These are phyloP conservation scores for Biscogniauxia mediterranea DNA, from an alignment of 2,329 filamentous ascomycete genomes.

Conservation along the genomic window DNA sequence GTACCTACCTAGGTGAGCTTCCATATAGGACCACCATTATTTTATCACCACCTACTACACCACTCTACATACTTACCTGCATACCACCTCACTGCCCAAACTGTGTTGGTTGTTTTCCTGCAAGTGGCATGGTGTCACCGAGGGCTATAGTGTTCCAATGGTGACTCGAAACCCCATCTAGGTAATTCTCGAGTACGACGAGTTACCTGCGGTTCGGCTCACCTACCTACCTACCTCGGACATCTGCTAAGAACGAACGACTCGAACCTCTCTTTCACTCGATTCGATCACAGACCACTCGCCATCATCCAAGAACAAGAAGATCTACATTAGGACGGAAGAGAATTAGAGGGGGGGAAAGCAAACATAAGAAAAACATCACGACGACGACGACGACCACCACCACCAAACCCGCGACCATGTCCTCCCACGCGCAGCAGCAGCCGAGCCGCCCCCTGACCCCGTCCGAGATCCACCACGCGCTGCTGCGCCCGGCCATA, in stretches of 20 bases:
- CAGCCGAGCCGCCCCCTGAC: conserved; percentile 12
- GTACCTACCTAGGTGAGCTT: too few species aligned
- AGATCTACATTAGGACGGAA: not conserved
- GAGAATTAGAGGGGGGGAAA: too few species aligned
- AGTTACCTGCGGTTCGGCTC: not conserved
- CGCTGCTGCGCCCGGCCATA: conserved; percentile 80
- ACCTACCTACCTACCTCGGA: not conserved
- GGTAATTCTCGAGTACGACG: not conserved
- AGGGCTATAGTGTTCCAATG: not conserved
- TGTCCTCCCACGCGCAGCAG: conserved; percentile 25
- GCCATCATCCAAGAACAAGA: too few species aligned
- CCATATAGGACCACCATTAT: too few species aligned
- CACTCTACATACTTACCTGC: not conserved
- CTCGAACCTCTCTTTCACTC: not conserved
- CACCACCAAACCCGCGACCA: conserved; percentile 5
- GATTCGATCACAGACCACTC: too few species aligned
- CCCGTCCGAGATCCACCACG: conserved; percentile 47
- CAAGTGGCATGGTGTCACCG: not conserved
- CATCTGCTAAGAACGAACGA: too few species aligned
- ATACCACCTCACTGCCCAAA: not conserved
- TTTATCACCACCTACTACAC: too few species aligned
- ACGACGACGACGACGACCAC: too few species aligned
- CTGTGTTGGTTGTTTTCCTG: too few species aligned
- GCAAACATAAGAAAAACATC: too few species aligned
- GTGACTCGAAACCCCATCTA: not conserved